These are phyloP conservation scores for Cajanus cajan DNA, from an alignment of 306 rosid species.

Conservation along the genomic window DNA sequence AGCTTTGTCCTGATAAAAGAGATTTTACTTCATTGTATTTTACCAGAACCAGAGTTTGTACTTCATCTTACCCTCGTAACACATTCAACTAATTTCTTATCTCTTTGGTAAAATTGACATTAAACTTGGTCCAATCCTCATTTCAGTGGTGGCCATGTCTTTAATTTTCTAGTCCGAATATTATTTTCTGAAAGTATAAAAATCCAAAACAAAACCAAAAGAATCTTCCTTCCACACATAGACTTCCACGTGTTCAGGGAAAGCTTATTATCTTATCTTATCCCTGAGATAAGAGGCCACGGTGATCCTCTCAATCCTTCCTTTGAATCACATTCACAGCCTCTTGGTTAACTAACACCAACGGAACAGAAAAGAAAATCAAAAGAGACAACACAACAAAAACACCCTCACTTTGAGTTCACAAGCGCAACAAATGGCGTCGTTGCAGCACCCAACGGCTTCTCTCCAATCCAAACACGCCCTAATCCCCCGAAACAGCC, in stretches of 20 bases:
- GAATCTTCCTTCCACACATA: background rate
- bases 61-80: too few relatives aligned
- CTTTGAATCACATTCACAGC: background rate
- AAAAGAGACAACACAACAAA: background rate
- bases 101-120: too few relatives aligned
- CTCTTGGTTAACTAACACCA: background rate
- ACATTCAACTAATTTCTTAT: too few relatives aligned
- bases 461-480: slow-evolving; percentile 59
- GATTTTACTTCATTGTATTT: too few relatives aligned
- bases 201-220: background rate
- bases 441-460: slow-evolving; percentile 61
- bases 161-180: too few relatives aligned
- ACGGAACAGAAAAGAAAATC: background rate
- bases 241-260: slow-evolving; percentile 38
- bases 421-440: slow-evolving; percentile 52
- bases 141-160: too few relatives aligned
- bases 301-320: slow-evolving; percentile 10
- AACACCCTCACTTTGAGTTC: background rate
- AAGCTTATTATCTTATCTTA: slow-evolving; percentile 39
- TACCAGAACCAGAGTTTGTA: too few relatives aligned
- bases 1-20: too few relatives aligned
- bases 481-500: slow-evolving; percentile 34
- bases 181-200: background rate
- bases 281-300: slow-evolving; percentile 35
- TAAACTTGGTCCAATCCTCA: too few relatives aligned